Base-by-base conservation (phyloP, 257 asterid genomes). In the Misopates orontium region DNA sequence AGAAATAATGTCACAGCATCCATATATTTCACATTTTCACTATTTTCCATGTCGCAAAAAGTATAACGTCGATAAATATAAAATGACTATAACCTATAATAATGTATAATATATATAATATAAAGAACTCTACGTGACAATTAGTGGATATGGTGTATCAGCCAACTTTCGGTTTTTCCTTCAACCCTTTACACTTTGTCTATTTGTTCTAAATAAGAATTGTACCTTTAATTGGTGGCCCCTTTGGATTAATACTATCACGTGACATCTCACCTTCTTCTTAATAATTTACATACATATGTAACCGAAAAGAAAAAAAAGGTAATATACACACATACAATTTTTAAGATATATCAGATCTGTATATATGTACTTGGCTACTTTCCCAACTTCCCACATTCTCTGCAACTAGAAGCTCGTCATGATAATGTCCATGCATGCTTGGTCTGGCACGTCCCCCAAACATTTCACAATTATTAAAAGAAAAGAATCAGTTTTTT, bases 391-490 rank as follows among this genome's bases (percentile, higher is more conserved):
- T 73, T 63, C 83, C 84, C 87, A 83, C 79, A 75, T 80, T 77
- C 75, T 78, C 79, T 73, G 71, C 24, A 59, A 55, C 71, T 60
- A 31, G 82, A 75, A 69, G 45, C 67, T 76, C 75, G 79, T 41
- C 57, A 87, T 87, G 70, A 87, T 83, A 71, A 65, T 85, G 92
- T 84, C 91, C 72, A 67, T 64, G 73, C 82, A 85, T 83, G 95
- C 92, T 78, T 78, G 82, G 75, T 83, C 83, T 68, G 13, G 60
- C 88, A 81, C 78, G 78, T 76, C 83, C 78, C 11, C 42, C 77
- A 44, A 40, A 16, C 64, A 76, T 49, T 58, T 64, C 67, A 65
- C 48, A 52, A 71, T 24, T n/a, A n/a, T n/a, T n/a, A n/a, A n/a
- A n/a, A n/a, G n/a, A n/a, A n/a, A n/a, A n/a, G n/a, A n/a, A n/a